These are phyloP conservation scores for Pisolithus orientalis DNA, from an alignment of 768 basidiomycete genomes.

Conservation along the genomic window DNA sequence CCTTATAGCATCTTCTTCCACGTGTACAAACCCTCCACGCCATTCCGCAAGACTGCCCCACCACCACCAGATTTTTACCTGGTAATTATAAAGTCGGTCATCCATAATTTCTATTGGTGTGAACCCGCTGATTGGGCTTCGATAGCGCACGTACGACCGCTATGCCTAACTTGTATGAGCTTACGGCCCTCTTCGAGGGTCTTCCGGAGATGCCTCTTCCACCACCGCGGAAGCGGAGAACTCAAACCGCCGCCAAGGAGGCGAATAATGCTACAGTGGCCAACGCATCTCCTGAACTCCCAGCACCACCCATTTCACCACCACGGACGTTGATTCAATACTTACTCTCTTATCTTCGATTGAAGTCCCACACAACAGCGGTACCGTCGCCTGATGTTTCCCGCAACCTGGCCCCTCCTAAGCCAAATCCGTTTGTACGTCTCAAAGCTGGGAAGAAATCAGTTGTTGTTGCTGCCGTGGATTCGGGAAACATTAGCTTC, in stretches of 20 bases:
- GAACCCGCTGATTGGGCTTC: neutral
- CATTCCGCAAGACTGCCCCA: conserved; percentile 73
- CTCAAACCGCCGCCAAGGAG: conserved; percentile 1
- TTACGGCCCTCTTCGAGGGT: conserved; percentile 62
- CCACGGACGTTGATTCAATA: conserved; percentile 1
- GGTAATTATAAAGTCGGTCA: conserved; percentile 75
- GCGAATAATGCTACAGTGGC: neutral
- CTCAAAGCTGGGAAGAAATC: conserved; percentile 82
- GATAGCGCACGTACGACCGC: conserved; percentile 73
- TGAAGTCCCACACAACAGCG: neutral
- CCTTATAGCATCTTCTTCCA: conserved; percentile 86
- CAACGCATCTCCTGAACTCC: neutral
- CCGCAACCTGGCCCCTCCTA: conserved; percentile 27
- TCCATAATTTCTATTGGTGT: neutral
- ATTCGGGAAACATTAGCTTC: conserved; percentile 82
- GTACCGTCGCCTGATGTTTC: conserved; percentile 17
- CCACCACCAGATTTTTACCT: conserved; percentile 81
- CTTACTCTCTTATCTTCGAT: conserved; percentile 5
- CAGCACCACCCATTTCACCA: neutral
- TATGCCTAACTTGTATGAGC: conserved; percentile 76
- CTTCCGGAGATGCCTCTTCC: conserved; percentile 62
- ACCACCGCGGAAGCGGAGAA: conserved; percentile 40
- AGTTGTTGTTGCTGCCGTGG: conserved; percentile 82
- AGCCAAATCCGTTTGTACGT: conserved; percentile 68
- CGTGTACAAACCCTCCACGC: conserved; percentile 84